These are phyloP conservation scores for Chytriomyces sp. DNA, from an alignment of 192 early-diverging fungal genomes.

Conservation along the genomic window DNA sequence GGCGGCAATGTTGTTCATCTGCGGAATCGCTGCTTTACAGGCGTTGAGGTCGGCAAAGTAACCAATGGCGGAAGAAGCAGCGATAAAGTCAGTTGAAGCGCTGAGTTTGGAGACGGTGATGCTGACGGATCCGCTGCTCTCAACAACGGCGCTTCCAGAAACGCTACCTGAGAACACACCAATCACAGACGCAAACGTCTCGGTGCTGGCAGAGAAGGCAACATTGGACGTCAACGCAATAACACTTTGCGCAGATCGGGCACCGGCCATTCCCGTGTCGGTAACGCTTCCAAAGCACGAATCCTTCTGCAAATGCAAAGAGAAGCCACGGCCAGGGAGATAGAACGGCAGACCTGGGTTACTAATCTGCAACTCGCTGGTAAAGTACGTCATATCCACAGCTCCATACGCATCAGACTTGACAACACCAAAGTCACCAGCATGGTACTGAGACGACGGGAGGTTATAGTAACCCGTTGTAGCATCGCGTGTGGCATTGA, in stretches of 20 bases:
- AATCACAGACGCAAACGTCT: neutral
- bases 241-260: constrained; percentile 29
- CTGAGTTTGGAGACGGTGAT: neutral
- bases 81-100: neutral
- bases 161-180: neutral
- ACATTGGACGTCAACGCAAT: constrained; percentile 16
- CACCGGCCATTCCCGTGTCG: constrained; percentile 40
- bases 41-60: neutral
- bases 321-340: constrained; percentile 33
- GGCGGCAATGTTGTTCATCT: neutral
- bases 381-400: constrained; percentile 13
- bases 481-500: neutral
- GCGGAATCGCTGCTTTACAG: neutral
- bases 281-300: constrained; percentile 28
- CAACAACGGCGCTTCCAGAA: too few relatives aligned
- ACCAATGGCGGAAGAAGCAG: neutral
- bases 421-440: constrained; percentile 41
- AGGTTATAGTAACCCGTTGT: neutral
- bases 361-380: neutral
- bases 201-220: neutral
- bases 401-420: constrained; percentile 23
- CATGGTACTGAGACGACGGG: constrained; percentile 14
- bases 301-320: constrained; percentile 29
- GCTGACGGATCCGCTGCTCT: neutral
- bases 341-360: neutral